Base-by-base conservation (phyloP, 768 basidiomycete genomes). In the Pleurotus tuoliensis region DNA sequence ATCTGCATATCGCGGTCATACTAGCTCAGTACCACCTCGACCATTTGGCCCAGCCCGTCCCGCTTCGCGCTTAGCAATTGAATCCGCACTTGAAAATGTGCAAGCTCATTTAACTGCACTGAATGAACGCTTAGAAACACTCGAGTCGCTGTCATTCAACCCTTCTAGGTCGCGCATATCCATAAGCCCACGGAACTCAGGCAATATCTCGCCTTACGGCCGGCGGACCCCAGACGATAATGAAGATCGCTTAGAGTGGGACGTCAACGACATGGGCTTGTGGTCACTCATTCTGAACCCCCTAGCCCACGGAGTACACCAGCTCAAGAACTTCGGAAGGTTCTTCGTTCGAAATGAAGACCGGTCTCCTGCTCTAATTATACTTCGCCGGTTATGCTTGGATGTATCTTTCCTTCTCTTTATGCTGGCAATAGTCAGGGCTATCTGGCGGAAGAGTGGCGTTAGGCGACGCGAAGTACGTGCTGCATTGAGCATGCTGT, bases 71-170 rank as follows among this genome's bases (percentile, higher is more conserved):
- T 68, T 78, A 38, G 74, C 79, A 5, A 73, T 95, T 53, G 92
- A 94, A 67, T 81, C 81, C 46, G 89, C 89, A 0, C 73, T 94
- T 16, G 90, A 94, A 68, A 84, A 80, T 59, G 79, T 93, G 50
- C 92, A 95, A 67, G 82, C 84, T 0, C 88, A 92, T 59, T 71
- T 94, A 16, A 90, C 90, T 0, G 91, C 91, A 5, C 78, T 94
- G 44, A 84, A 81, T 6, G 92, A 94, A 68, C 84, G 93, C 25
- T 71, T 94, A n/a, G 92, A 94, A 63, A 76, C 78, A 12, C 71
- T 88, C 7, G 86, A 87, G 69, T 72, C 76, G 12, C 64, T 79
- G 12, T 69, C 76, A 16, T 60, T 67, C 39, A 66, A 73, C 22
- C 69, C 73, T 18, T 77, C 77, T 41, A 68, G 71, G 25, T 76